A percentile compares a stretch with the other conserved stretches of the same genome.
These are phyloP conservation scores for Malbranchea zuffiana DNA, from an alignment of 2,329 filamentous ascomycete genomes.

Conservation along the genomic window DNA sequence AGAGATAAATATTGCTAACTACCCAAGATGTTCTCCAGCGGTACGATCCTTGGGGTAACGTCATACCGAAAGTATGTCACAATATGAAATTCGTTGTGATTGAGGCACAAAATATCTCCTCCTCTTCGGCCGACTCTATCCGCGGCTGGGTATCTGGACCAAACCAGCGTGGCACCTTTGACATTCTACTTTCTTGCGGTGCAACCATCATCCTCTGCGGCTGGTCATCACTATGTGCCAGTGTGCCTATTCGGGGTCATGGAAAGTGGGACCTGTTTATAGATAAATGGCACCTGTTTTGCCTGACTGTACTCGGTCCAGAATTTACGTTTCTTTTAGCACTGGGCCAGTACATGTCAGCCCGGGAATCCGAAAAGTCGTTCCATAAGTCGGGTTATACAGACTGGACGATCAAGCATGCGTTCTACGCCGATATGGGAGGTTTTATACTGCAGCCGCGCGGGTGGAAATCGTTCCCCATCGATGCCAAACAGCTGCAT, in stretches of 20 bases:
- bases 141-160: constrained; percentile 30
- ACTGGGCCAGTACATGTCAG: constrained; percentile 27
- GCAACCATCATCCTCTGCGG: constrained; percentile 35
- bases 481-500: constrained; percentile 27
- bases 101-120: too few relatives aligned
- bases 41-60: too few relatives aligned
- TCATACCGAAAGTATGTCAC: too few relatives aligned
- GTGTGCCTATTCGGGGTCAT: constrained; percentile 26
- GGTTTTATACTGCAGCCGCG: constrained; percentile 27
- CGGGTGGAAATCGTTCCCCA: constrained; percentile 26
- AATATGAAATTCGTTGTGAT: too few relatives aligned
- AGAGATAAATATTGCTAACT: too few relatives aligned
- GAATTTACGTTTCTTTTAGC: constrained; percentile 31
- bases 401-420: constrained; percentile 32
- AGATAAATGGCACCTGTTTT: constrained; percentile 27
- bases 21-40: too few relatives aligned
- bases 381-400: constrained; percentile 15
- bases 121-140: too few relatives aligned
- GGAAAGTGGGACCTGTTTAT: constrained; percentile 21
- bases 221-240: constrained; percentile 33
- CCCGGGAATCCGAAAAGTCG: constrained; percentile 24
- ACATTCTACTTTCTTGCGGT: constrained; percentile 32
- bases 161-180: constrained; percentile 30
- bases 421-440: constrained; percentile 36
- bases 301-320: constrained; percentile 28